Percentiles rank a stretch among this genome's conserved stretches.
Conservation (phyloP, 2,329 filamentous ascomycete genomes). For the Alternaria longipes region DNA sequence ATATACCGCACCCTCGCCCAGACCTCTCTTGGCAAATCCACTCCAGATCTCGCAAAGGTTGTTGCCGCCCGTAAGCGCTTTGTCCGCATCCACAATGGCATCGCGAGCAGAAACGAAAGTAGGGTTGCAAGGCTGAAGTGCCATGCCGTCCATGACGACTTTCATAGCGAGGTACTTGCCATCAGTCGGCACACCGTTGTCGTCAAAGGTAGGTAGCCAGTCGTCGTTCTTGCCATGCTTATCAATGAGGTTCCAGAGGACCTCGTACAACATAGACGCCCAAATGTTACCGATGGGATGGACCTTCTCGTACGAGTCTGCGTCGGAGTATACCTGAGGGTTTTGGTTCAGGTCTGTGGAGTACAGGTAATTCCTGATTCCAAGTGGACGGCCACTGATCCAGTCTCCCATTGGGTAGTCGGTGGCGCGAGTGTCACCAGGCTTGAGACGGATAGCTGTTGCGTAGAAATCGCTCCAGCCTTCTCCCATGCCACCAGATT, state of each 20-base stretch:
- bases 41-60: conserved; percentile 65
- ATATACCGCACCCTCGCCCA: conserved; percentile 53
- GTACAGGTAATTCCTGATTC: conserved; percentile 63
- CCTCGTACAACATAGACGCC: conserved; percentile 64
- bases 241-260: conserved; percentile 67
- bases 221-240: conserved; percentile 62
- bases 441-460: conserved; percentile 60
- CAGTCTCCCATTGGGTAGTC: conserved; percentile 63
- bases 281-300: conserved; percentile 64
- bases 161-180: conserved; percentile 64
- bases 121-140: conserved; percentile 66
- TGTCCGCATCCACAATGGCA: conserved; percentile 66
- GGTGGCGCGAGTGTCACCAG: conserved; percentile 56
- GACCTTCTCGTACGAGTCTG: conserved; percentile 52
- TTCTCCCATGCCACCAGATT: conserved; percentile 67
- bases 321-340: conserved; percentile 60
- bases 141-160: conserved; percentile 63
- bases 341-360: conserved; percentile 61
- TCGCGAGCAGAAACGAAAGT: conserved; percentile 63
- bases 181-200: conserved; percentile 60
- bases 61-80: conserved; percentile 59
- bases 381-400: conserved; percentile 55
- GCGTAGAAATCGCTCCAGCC: conserved; percentile 68
- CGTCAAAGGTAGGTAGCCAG: conserved; percentile 54
- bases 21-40: conserved; percentile 66